Percentiles rank a stretch among this genome's conserved stretches.
These are phyloP conservation scores for Coniochaeta pulveracea DNA, from an alignment of 2,329 filamentous ascomycete genomes.

Conservation along the genomic window DNA sequence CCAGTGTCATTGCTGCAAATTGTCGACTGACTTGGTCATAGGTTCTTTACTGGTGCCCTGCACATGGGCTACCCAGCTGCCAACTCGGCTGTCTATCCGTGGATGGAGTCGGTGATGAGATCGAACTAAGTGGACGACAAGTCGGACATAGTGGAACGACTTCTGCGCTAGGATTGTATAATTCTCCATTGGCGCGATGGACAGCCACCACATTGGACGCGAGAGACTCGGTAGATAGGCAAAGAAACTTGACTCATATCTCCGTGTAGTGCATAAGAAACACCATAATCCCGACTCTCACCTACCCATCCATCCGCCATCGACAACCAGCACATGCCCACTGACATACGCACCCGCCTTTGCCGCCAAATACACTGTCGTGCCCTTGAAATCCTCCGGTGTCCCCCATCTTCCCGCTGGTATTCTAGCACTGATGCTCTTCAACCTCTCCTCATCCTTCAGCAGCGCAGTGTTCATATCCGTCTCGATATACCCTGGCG, in stretches of 20 bases:
- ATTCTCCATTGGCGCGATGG: too few relatives aligned
- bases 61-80: conserved; percentile 60
- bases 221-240: background rate
- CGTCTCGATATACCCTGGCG: conserved; percentile 84
- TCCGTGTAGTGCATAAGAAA: background rate
- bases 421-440: conserved; percentile 68
- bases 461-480: conserved; percentile 87
- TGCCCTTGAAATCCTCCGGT: conserved; percentile 82
- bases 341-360: conserved; percentile 70
- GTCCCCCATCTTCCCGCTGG: conserved; percentile 74
- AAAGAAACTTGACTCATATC: background rate
- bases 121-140: conserved; percentile 10
- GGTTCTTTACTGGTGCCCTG: conserved; percentile 46
- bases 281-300: conserved; percentile 23
- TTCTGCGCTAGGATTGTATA: background rate
- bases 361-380: conserved; percentile 66
- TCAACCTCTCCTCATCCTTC: conserved; percentile 55
- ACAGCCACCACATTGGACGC: background rate
- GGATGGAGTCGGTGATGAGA: conserved; percentile 46
- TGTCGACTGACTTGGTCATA: too few relatives aligned
- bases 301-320: conserved; percentile 89
- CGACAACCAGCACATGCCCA: conserved; percentile 72
- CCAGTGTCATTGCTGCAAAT: too few relatives aligned
- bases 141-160: background rate
- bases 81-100: conserved; percentile 45